These are phyloP conservation scores for Microdochium trichocladiopsis DNA, from an alignment of 2,329 filamentous ascomycete genomes.

Conservation along the genomic window DNA sequence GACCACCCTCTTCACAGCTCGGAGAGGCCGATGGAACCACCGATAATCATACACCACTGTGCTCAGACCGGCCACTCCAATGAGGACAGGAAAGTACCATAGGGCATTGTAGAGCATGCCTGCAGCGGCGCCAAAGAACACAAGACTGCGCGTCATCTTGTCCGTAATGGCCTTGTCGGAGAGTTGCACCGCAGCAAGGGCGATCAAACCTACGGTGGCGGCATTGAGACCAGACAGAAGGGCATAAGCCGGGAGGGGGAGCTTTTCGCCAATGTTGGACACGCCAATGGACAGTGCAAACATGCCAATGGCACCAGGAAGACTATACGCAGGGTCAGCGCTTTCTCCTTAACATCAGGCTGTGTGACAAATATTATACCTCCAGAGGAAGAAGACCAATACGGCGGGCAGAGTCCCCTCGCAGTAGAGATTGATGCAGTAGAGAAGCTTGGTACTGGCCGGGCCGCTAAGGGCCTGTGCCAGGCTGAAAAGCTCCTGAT, in stretches of 20 bases:
- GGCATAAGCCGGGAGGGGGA: conserved; percentile 59
- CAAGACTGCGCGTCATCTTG: conserved; percentile 51
- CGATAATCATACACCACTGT: conserved; percentile 50
- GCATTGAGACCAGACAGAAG: conserved; percentile 66
- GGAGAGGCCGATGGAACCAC: conserved; percentile 33
- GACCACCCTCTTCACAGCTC: not conserved
- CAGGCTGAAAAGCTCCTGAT: conserved; percentile 65
- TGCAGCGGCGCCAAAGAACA: conserved; percentile 56
- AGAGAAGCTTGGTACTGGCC: conserved; percentile 64
- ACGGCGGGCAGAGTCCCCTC: conserved; percentile 51
- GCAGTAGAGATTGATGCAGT: conserved; percentile 59
- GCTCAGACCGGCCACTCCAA: conserved; percentile 44
- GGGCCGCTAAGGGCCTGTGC: conserved; percentile 63
- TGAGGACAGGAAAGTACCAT: conserved; percentile 68
- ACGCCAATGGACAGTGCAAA: conserved; percentile 60
- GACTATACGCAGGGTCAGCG: conserved; percentile 25
- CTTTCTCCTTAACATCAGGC: not conserved
- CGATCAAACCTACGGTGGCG: conserved; percentile 65
- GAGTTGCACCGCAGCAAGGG: conserved; percentile 61
- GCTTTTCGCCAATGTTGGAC: conserved; percentile 45
- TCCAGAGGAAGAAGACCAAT: conserved; percentile 57
- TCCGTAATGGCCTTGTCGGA: conserved; percentile 63
- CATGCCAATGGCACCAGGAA: conserved; percentile 67
- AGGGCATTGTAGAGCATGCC: conserved; percentile 65
- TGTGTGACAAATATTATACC: conserved; percentile 26